phyloP scores from a whole-genome alignment of 257 asterid species.

The Jasminum sambac region DNA sequence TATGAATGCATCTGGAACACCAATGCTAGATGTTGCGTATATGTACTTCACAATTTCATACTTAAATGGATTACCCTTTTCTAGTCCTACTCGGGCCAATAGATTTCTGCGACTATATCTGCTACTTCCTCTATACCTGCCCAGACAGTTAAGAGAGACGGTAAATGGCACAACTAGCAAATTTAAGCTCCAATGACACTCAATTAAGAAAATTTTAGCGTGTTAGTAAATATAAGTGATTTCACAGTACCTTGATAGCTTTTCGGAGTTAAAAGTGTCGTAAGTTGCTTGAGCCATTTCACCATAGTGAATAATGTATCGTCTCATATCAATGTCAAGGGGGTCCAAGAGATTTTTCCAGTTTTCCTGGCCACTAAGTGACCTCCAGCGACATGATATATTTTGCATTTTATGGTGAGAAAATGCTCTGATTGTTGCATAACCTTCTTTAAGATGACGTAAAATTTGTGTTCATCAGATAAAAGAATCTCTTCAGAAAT shows the following conservation, averaged over 20 bases:
- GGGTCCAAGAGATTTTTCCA: constrained; percentile 57
- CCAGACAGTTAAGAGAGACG: no score
- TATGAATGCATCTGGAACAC: constrained; percentile 45
- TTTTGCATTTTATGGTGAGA: constrained; percentile 9
- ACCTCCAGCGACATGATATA: constrained; percentile 49
- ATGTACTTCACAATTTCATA: constrained; percentile 46
- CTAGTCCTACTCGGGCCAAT: constrained; percentile 39
- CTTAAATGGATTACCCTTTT: constrained; percentile 35
- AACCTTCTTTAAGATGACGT: no score
- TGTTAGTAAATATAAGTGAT: not conserved
- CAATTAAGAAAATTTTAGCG: not conserved
- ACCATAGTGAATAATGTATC: constrained; percentile 47
- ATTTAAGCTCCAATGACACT: not conserved
- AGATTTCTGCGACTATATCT: constrained; percentile 31
- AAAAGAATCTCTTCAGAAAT: not conserved
- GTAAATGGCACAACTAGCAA: no score
- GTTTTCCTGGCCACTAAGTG: constrained; percentile 44
- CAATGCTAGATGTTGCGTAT: constrained; percentile 45
- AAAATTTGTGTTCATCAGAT: not conserved
- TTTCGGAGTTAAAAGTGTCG: constrained; percentile 48
- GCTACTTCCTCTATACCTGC: constrained; percentile 32
- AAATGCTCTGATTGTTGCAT: no score
- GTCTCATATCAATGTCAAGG: constrained; percentile 53
- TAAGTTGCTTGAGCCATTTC: constrained; percentile 59
- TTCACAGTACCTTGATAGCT: constrained; percentile 21